Base-by-base conservation (phyloP, 495 filamentous ascomycete genomes). In the Xylaria scruposa region DNA sequence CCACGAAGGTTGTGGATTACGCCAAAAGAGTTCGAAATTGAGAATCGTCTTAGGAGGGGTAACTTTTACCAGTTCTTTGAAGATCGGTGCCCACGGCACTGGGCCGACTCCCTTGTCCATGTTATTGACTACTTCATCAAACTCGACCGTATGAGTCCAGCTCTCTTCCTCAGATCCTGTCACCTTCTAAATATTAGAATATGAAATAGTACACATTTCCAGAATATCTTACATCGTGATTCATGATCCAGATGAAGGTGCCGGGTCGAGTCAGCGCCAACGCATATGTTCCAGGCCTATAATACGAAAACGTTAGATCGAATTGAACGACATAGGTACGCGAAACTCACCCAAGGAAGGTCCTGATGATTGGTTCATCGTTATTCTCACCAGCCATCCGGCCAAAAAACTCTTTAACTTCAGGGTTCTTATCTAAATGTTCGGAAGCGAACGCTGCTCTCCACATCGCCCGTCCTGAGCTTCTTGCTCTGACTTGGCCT, bases 1-100 rank as follows among this genome's bases (percentile, higher is more conserved):
- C 91, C 90, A 93, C 5, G 82, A 85, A 4, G 89, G 88, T 26
- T 89, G 84, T 12, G 89, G 90, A 73, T 92, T 84, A 53, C 91
- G 84, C 81, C 88, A 91, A 21, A 92, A 85, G 9, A 93, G 84
- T 73, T 91, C 90, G 81, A 88, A 93, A 74, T 93, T 88, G 49
- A 93, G 85, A n/a, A 91, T 83, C 13, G 81, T 83, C 63, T 83
- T 79, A 61, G 84, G 75, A 3, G 89, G 90, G 0, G 87, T 89
- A n/a, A 86, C 82, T 71, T 84, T 84, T 33, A 91, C 82, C 42
- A 91, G 81, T 8, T 85, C 83, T 51, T 86, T 87, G 79, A 86
- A 85, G 59, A 87, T 79, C 3, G 85, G 83, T 21, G 88, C 85
- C 88, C 89, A 91, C 1, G 78, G 74, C 1, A 47, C n/a, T 9